A percentile compares a stretch with the other conserved stretches of the same genome.
Conservation (phyloP, 495 filamentous ascomycete species). For the Aspergillus hancockii region DNA sequence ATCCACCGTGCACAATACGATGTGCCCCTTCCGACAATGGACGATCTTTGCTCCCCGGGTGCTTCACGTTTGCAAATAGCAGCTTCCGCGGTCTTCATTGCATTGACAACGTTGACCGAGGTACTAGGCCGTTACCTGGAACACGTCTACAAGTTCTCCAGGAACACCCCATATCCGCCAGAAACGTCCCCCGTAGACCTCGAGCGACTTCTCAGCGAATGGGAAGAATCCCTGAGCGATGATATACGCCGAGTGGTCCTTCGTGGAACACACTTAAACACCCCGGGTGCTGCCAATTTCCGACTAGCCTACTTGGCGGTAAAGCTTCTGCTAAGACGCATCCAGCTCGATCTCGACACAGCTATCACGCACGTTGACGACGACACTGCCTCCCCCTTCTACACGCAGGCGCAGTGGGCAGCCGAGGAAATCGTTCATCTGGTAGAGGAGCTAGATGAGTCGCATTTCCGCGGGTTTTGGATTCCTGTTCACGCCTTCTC, state of each 20-base stretch:
- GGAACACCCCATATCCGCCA: constrained; percentile 9
- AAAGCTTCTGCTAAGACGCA: constrained; percentile 33
- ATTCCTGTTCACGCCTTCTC: constrained; percentile 34
- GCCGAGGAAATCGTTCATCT: constrained; percentile 39
- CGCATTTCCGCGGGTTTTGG: constrained; percentile 35
- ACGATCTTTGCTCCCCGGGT: constrained; percentile 18
- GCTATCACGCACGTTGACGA: constrained; percentile 12
- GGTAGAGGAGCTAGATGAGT: constrained; percentile 31
- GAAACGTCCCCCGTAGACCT: constrained; percentile 15
- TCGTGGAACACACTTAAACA: constrained; percentile 20
- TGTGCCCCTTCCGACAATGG: constrained; percentile 34
- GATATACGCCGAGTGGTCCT: constrained; percentile 27
- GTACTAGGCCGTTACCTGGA: constrained; percentile 38
- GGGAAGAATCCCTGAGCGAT: constrained; percentile 26
- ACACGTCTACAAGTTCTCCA: constrained; percentile 34
- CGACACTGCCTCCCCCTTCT: constrained; percentile 13
- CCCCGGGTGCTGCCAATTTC: constrained; percentile 37
- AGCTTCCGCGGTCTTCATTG: constrained; percentile 33
- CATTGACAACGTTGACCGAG: constrained; percentile 40
- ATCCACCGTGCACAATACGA: constrained; percentile 38
- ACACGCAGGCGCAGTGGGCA: constrained; percentile 21
- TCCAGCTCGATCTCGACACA: constrained; percentile 30
- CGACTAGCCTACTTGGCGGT: constrained; percentile 39
- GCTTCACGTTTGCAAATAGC: constrained; percentile 13
- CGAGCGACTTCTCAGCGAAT: constrained; percentile 26